Evolutionary conservation across 2,329 filamentous ascomycete genomes (phyloP).

Genomic region (Falciphora oryzae): DNA sequence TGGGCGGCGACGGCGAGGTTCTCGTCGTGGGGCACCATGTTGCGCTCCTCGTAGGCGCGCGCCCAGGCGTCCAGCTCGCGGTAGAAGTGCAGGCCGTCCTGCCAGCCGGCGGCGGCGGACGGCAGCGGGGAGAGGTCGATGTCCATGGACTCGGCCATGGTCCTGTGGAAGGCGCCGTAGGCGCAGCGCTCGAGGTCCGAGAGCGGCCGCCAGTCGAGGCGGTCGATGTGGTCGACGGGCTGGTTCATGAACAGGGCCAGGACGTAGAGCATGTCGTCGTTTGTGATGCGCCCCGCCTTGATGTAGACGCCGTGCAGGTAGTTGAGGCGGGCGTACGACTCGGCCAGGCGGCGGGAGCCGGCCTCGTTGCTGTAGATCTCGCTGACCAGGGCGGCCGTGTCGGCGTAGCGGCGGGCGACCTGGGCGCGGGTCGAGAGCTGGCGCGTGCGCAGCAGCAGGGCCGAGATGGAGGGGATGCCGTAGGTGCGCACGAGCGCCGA

Average conservation of each 20-base stretch:
- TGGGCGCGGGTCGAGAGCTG: slow-evolving; percentile 12
- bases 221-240: slow-evolving; percentile 55
- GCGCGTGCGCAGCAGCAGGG: slow-evolving; percentile 27
- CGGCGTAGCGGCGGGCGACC: slow-evolving; percentile 6
- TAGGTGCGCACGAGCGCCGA: slow-evolving; percentile 38
- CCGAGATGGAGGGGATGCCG: slow-evolving; percentile 31
- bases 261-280: slow-evolving; percentile 33
- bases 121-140: slow-evolving; percentile 41
- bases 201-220: slow-evolving; percentile 65
- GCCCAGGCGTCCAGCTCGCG: slow-evolving; percentile 44
- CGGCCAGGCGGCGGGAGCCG: slow-evolving; percentile 27
- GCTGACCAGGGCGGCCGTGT: slow-evolving; percentile 6
- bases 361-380: slow-evolving; percentile 31
- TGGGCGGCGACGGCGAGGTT: slow-evolving; percentile 29
- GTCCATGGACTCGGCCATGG: slow-evolving; percentile 62
- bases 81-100: slow-evolving; percentile 45
- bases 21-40: slow-evolving; percentile 48
- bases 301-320: slow-evolving; percentile 31
- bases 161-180: slow-evolving; percentile 64
- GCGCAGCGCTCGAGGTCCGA: slow-evolving; percentile 64
- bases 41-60: slow-evolving; percentile 49
- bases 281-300: slow-evolving; percentile 28
- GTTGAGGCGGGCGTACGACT: slow-evolving; percentile 32
- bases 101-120: slow-evolving; percentile 27
- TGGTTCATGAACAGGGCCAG: slow-evolving; percentile 58